Conservation (phyloP, 2,329 filamentous ascomycete genomes). For the Pseudohalonectria lignicola region DNA sequence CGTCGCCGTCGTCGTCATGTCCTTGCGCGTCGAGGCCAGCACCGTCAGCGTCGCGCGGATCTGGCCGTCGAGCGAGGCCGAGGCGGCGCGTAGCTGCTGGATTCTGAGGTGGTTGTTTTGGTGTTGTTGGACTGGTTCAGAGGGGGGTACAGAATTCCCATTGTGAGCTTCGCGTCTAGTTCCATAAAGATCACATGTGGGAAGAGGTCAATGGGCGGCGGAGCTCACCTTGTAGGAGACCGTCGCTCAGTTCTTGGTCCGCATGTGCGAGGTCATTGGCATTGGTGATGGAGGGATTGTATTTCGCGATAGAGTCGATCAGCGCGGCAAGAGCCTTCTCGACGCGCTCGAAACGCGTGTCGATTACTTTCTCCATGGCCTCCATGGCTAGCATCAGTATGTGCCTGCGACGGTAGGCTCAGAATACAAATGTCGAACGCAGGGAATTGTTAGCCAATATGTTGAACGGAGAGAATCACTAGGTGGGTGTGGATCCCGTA, state of each 20-base stretch:
- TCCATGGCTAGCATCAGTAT: slow-evolving; percentile 2
- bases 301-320: slow-evolving; percentile 71
- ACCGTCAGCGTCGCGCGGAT: slow-evolving; percentile 59
- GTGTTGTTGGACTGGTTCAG: slow-evolving; percentile 60
- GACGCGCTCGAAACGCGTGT: slow-evolving; percentile 52
- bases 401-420: background rate
- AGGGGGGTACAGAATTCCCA: too few relatives aligned
- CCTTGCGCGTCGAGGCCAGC: slow-evolving; percentile 63
- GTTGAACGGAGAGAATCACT: too few relatives aligned
- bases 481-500: too few relatives aligned
- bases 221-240: slow-evolving; percentile 53
- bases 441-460: background rate
- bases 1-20: slow-evolving; percentile 53
- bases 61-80: slow-evolving; percentile 55
- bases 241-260: slow-evolving; percentile 54
- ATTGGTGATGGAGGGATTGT: slow-evolving; percentile 60
- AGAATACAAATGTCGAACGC: background rate
- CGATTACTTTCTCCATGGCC: slow-evolving; percentile 57
- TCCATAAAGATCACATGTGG: too few relatives aligned
- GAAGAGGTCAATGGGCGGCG: too few relatives aligned
- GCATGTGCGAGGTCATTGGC: slow-evolving; percentile 61
- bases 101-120: slow-evolving; percentile 65
- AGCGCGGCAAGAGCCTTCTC: slow-evolving; percentile 57
- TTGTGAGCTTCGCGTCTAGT: too few relatives aligned
- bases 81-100: slow-evolving; percentile 54